Conservation (phyloP, 192 early-diverging fungal genomes). For the Phlyctochytrium arcticum region DNA sequence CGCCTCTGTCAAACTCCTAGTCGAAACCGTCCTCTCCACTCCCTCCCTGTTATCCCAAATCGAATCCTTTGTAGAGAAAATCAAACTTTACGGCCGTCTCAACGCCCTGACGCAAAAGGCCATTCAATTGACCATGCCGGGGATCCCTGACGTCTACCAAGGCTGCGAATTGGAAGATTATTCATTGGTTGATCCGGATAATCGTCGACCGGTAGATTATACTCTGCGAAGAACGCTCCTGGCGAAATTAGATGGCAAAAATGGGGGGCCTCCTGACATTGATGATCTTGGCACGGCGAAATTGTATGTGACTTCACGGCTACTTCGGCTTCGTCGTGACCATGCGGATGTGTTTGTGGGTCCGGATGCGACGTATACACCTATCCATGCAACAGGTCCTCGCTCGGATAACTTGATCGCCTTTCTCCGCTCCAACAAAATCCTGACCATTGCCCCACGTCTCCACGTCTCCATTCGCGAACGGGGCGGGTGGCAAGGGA, state of each 20-base stretch:
- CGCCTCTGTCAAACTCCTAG: not conserved
- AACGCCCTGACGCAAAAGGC: conserved; percentile 22
- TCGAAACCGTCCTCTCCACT: conserved; percentile 1
- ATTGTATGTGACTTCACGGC: conserved; percentile 8
- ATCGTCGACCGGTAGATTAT: conserved; percentile 23
- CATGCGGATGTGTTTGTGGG: conserved; percentile 16
- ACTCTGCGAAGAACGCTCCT: not conserved
- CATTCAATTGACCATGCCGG: conserved; percentile 25
- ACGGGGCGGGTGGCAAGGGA: not conserved
- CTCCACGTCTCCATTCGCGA: conserved; percentile 7
- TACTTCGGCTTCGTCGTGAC: conserved; percentile 15
- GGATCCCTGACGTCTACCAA: conserved; percentile 29
- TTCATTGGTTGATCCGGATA: conserved; percentile 23
- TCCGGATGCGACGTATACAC: conserved; percentile 10
- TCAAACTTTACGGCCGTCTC: conserved; percentile 10
- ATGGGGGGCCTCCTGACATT: not conserved
- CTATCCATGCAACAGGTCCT: not conserved
- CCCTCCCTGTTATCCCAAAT: not conserved
- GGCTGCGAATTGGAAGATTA: conserved; percentile 25
- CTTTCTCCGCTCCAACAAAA: conserved; percentile 3
- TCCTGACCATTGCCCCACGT: conserved; percentile 15
- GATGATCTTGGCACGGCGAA: conserved; percentile 13
- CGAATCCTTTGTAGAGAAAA: conserved; percentile 7
- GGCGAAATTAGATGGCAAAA: conserved; percentile 4
- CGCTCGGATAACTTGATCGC: conserved; percentile 10